phyloP scores from a whole-genome alignment of 2,329 filamentous ascomycete genomes.

The Phaeomoniella chlamydospora region DNA sequence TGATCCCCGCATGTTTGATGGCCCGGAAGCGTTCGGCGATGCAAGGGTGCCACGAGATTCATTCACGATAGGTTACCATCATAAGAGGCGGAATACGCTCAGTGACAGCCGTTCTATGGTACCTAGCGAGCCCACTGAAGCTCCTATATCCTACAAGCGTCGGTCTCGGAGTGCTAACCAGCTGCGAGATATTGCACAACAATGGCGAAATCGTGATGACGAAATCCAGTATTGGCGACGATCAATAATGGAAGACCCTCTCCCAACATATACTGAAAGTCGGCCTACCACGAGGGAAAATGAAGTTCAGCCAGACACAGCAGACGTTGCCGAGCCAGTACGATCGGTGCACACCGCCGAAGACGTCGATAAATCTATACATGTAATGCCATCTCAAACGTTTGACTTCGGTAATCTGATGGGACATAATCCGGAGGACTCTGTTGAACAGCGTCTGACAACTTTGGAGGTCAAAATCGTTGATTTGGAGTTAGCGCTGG shows the following conservation, averaged over 20 bases:
- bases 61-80: background rate
- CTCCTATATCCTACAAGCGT: conserved; percentile 19
- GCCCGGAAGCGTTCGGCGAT: conserved; percentile 1
- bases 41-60: background rate
- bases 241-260: conserved; percentile 15
- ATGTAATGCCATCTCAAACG: conserved; percentile 8
- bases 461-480: conserved; percentile 35
- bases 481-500: conserved; percentile 34
- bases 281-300: background rate
- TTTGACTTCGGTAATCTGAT: conserved; percentile 19
- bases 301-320: too few species aligned
- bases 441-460: conserved; percentile 30
- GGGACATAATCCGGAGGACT: conserved; percentile 23
- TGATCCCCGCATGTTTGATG: conserved; percentile 3
- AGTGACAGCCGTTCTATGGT: background rate
- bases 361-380: conserved; percentile 13
- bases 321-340: background rate
- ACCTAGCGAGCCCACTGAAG: background rate
- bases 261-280: conserved; percentile 7
- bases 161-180: conserved; percentile 29
- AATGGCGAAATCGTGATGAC: conserved; percentile 25
- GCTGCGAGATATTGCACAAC: conserved; percentile 19
- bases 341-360: conserved; percentile 16
- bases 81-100: background rate
- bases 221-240: conserved; percentile 23